Percentiles rank a stretch among this genome's conserved stretches.
These are phyloP conservation scores for Strobilomyces echinocephalus DNA, from an alignment of 768 basidiomycete genomes.

Conservation along the genomic window DNA sequence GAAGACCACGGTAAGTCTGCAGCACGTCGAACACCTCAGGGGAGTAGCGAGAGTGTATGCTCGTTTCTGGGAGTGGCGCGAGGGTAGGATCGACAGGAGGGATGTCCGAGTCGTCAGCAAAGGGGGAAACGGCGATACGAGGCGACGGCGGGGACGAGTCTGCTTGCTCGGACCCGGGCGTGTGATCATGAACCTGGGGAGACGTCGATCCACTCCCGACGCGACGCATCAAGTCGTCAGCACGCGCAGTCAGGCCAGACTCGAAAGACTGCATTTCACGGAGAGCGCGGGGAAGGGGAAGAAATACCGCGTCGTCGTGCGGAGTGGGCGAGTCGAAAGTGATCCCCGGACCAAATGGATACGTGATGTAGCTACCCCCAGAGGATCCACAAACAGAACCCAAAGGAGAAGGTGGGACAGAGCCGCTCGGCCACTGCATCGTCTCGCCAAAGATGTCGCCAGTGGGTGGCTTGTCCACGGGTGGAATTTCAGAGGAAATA, in stretches of 20 bases:
- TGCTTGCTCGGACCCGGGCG: background rate
- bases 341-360: conserved; percentile 65
- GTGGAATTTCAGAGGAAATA: conserved; percentile 20
- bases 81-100: conserved; percentile 24
- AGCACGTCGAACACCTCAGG: conserved; percentile 77
- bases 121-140: conserved; percentile 23
- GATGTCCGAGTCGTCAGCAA: conserved; percentile 28
- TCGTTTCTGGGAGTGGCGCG: conserved; percentile 43
- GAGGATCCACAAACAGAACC: conserved; percentile 13
- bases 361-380: conserved; percentile 30
- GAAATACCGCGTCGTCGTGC: conserved; percentile 37
- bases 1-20: conserved; percentile 75
- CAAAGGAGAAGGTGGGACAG: conserved; percentile 35
- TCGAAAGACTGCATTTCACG: conserved; percentile 88
- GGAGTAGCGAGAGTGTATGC: conserved; percentile 59
- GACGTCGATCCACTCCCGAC: conserved; percentile 13
- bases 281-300: conserved; percentile 51
- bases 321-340: conserved; percentile 56
- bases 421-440: conserved; percentile 52
- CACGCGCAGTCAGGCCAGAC: conserved; percentile 71
- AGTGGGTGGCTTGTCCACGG: conserved; percentile 24
- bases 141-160: conserved; percentile 17
- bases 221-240: conserved; percentile 33
- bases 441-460: conserved; percentile 60
- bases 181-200: background rate